Evolutionary conservation across 1,284 basidiomycete genomes (phyloP).

Genomic region (Trametes polyzona): DNA sequence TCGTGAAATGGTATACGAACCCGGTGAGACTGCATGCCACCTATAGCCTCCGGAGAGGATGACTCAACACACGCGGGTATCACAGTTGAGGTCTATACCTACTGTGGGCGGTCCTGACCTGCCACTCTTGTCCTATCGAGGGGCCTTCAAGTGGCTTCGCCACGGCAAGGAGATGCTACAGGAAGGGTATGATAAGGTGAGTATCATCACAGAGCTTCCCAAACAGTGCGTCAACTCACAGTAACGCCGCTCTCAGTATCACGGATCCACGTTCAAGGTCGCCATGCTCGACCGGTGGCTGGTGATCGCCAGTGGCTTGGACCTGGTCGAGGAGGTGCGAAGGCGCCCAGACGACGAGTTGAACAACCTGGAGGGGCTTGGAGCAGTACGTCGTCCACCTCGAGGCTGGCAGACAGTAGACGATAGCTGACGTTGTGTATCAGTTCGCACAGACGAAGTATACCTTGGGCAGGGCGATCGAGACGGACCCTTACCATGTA

Average conservation of each 20-base stretch:
- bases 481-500: conserved; percentile 33
- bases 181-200: conserved; percentile 28
- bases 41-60: not conserved
- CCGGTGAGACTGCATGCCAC: not conserved
- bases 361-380: conserved; percentile 29
- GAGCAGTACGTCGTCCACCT: conserved; percentile 29
- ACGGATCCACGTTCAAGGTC: conserved; percentile 35
- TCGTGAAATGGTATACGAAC: conserved; percentile 2
- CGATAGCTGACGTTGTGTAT: no score
- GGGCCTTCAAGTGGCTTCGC: conserved; percentile 20
- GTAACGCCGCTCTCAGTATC: conserved; percentile 16
- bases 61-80: not conserved
- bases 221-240: not conserved
- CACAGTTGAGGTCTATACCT: conserved; percentile 32
- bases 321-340: conserved; percentile 33
- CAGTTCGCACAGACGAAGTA: conserved; percentile 22
- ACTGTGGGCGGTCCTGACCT: conserved; percentile 33
- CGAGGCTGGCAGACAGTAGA: no score
- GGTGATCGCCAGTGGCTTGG: conserved; percentile 28
- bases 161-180: conserved; percentile 32
- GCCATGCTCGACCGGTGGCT: conserved; percentile 39
- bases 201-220: not conserved
- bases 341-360: conserved; percentile 36
- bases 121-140: conserved; percentile 33
- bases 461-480: conserved; percentile 28